These are phyloP conservation scores for Kwoniella shivajii DNA, from an alignment of 1,284 basidiomycete species.

Conservation along the genomic window DNA sequence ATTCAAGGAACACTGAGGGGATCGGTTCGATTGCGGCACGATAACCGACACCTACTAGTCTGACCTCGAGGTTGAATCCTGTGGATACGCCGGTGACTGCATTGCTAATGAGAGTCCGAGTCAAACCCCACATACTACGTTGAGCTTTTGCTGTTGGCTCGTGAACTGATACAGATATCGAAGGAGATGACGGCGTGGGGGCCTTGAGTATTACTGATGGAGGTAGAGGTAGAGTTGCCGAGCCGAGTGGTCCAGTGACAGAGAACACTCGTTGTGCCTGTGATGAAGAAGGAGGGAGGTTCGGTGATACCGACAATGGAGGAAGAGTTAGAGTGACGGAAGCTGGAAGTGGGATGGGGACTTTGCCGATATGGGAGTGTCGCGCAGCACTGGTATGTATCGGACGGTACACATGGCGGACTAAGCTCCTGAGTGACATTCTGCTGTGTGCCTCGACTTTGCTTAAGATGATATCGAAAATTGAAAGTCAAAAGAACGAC, in stretches of 20 bases:
- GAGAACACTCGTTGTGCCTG: constrained; percentile 34
- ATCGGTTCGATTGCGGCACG: constrained; percentile 84
- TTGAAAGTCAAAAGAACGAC: no score
- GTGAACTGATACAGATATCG: constrained; percentile 64
- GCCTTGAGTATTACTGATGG: constrained; percentile 60
- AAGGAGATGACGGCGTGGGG: constrained; percentile 18
- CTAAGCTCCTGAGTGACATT: not conserved
- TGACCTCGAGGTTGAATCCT: constrained; percentile 79
- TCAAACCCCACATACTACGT: constrained; percentile 89
- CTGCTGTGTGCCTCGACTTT: not conserved
- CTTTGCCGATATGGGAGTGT: constrained; percentile 71
- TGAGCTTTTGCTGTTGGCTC: constrained; percentile 73
- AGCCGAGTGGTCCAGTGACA: constrained; percentile 76
- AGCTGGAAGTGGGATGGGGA: constrained; percentile 71
- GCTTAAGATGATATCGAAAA: no score
- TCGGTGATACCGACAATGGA: constrained; percentile 35
- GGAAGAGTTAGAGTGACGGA: constrained; percentile 64
- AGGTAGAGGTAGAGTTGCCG: constrained; percentile 68
- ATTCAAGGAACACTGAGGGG: constrained; percentile 57
- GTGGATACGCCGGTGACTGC: constrained; percentile 86
- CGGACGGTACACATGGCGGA: constrained; percentile 6
- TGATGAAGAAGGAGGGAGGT: constrained; percentile 25
- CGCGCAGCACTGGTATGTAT: constrained; percentile 34
- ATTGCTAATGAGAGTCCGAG: constrained; percentile 83
- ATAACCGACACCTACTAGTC: constrained; percentile 94